Evolutionary conservation across 352 stramenopile species (phyloP).

Genomic region (Saprolegnia parasitica): DNA sequence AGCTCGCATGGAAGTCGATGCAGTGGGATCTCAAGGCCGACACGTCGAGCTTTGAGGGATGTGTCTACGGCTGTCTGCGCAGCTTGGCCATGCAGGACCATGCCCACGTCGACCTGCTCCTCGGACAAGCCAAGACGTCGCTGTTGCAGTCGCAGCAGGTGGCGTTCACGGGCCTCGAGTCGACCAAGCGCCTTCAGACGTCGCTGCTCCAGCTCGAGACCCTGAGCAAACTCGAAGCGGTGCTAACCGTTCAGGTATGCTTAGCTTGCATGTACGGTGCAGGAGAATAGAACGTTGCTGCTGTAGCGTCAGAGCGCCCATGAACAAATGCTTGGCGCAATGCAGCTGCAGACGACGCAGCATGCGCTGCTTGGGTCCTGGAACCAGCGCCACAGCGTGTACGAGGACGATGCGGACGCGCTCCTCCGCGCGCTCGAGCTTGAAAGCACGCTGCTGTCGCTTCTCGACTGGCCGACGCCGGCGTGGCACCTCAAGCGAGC

Average conservation of each 20-base stretch:
- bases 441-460: conserved; percentile 13
- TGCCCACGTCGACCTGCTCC: conserved; percentile 31
- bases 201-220: conserved; percentile 25
- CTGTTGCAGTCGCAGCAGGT: conserved; percentile 8
- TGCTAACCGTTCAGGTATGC: conserved; percentile 18
- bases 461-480: conserved; percentile 14
- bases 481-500: conserved; percentile 12
- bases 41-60: conserved; percentile 21
- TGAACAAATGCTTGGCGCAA: conserved; percentile 5
- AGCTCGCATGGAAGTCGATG: conserved; percentile 72
- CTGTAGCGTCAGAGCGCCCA: conserved; percentile 1
- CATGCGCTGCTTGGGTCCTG: conserved; percentile 1
- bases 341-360: background rate
- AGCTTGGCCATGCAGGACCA: conserved; percentile 63
- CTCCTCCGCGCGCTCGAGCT: conserved; percentile 10
- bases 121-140: background rate
- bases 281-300: background rate
- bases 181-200: conserved; percentile 16
- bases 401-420: conserved; percentile 21
- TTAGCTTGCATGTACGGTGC: background rate
- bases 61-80: conserved; percentile 40
- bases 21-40: conserved; percentile 53
- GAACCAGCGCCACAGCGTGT: conserved; percentile 13
- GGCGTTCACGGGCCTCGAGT: conserved; percentile 25
- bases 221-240: conserved; percentile 14